Conservation (phyloP, 305 asterid species). For the Fraxinus latifolia region DNA sequence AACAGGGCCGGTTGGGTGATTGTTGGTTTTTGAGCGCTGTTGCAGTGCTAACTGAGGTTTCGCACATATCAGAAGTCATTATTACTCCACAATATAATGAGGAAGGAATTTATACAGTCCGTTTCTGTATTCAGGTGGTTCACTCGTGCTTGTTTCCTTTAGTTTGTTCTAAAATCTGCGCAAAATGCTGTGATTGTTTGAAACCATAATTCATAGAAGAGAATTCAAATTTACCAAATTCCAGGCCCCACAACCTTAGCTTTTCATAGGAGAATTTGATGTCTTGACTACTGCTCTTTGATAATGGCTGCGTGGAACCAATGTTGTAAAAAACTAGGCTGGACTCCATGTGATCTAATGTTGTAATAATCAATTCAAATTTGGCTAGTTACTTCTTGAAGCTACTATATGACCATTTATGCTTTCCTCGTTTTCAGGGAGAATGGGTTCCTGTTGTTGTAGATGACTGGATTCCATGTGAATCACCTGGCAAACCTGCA, state of each 20-base stretch:
- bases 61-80: slow-evolving; percentile 90
- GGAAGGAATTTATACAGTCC: slow-evolving; percentile 94
- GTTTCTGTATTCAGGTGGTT: slow-evolving; percentile 94
- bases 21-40: slow-evolving; percentile 99
- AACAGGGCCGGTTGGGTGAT: slow-evolving; percentile 94
- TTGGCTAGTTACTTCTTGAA: background rate
- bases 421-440: slow-evolving; percentile 48
- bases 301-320: background rate
- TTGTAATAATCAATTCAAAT: background rate
- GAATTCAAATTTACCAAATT: background rate
- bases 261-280: slow-evolving; percentile 4
- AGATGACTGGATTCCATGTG: slow-evolving; percentile 99
- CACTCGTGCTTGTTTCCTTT: background rate
- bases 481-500: slow-evolving; percentile 95
- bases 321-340: background rate
- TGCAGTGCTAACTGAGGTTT: slow-evolving; percentile 95
- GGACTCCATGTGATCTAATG: background rate
- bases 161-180: background rate
- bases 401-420: background rate
- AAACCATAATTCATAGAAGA: background rate
- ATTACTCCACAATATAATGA: slow-evolving; percentile 92
- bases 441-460: slow-evolving; percentile 99
- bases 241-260: background rate
- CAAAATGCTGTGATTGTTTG: background rate
- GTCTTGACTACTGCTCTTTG: background rate